Conservation (phyloP, 441 rosid genomes). For the Erodium moschatum region DNA sequence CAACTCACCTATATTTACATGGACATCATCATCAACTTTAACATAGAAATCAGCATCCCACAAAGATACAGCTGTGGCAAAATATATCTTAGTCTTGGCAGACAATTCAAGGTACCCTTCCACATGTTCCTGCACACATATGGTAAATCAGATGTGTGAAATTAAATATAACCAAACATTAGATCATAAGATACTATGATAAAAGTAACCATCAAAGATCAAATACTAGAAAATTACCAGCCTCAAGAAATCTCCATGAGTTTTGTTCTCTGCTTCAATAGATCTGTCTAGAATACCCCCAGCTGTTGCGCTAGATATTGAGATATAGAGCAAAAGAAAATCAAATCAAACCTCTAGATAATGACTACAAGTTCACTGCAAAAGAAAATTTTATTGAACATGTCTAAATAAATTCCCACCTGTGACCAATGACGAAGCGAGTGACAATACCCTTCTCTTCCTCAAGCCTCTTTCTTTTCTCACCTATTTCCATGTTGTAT, state of each 20-base stretch:
- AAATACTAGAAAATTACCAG: background rate
- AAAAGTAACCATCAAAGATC: background rate
- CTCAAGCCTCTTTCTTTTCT: slow-evolving; percentile 74
- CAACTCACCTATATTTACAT: slow-evolving; percentile 75
- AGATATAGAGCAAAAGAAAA: background rate
- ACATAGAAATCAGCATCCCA: slow-evolving; percentile 98
- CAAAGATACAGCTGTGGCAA: slow-evolving; percentile 68
- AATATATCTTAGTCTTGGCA: slow-evolving; percentile 79
- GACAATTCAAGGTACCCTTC: slow-evolving; percentile 97
- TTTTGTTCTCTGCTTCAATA: slow-evolving; percentile 3
- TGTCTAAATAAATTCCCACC: slow-evolving; percentile 32
- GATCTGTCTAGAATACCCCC: slow-evolving; percentile 8
- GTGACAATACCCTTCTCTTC: slow-evolving; percentile 83
- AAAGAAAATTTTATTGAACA: background rate
- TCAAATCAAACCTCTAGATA: background rate
- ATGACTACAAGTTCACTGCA: background rate
- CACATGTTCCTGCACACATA: slow-evolving; percentile 53
- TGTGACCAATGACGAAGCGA: slow-evolving; percentile 88
- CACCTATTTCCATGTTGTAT: slow-evolving; percentile 38
- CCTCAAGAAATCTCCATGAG: slow-evolving; percentile 8
- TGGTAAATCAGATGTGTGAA: slow-evolving; percentile 16
- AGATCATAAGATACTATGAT: background rate
- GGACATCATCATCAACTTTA: slow-evolving; percentile 97
- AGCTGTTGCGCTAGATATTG: slow-evolving; percentile 3
- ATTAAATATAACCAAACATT: slow-evolving; percentile 3